These are phyloP conservation scores for Byssoonygena ceratinophila DNA, from an alignment of 2,329 filamentous ascomycete genomes.

Conservation along the genomic window DNA sequence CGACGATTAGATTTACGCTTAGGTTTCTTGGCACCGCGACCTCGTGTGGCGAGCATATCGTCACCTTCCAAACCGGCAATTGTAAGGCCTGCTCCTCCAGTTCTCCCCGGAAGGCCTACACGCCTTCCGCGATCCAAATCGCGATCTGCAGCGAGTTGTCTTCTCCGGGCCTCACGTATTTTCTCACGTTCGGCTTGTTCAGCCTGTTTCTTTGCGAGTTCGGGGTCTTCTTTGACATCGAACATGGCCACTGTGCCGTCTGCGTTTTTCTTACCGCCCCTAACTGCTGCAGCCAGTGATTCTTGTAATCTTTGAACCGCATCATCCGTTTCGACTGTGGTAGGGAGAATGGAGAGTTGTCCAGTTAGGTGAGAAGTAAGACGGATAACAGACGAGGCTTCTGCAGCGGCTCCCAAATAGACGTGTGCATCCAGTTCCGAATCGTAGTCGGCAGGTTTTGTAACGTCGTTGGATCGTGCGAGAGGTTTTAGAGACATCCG, in stretches of 20 bases:
- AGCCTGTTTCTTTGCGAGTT: conserved; percentile 49
- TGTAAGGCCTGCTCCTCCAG: conserved; percentile 43
- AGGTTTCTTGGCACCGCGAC: conserved; percentile 28
- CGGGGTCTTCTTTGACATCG: conserved; percentile 52
- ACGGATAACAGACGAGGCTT: conserved; percentile 48
- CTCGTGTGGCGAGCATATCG: conserved; percentile 37
- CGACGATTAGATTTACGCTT: conserved; percentile 33
- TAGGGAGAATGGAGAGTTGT: conserved; percentile 47
- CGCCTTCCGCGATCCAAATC: conserved; percentile 46
- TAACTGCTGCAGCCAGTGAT: conserved; percentile 47
- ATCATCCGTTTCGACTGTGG: conserved; percentile 47
- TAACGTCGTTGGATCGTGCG: conserved; percentile 44
- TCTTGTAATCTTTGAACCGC: conserved; percentile 53
- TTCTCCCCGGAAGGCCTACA: conserved; percentile 35
- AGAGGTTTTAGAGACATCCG: conserved; percentile 49
- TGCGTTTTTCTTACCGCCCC: conserved; percentile 41
- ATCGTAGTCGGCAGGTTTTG: conserved; percentile 43
- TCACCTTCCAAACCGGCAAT: conserved; percentile 51
- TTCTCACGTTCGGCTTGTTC: conserved; percentile 51
- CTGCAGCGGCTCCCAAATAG: conserved; percentile 51
- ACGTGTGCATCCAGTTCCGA: conserved; percentile 51
- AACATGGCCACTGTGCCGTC: conserved; percentile 47
- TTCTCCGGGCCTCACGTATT: conserved; percentile 43
- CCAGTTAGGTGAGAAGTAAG: conserved; percentile 54
- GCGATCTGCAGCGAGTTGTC: conserved; percentile 46